Conservation (phyloP, 306 rosid genomes). For the Rubus parviflorus region DNA sequence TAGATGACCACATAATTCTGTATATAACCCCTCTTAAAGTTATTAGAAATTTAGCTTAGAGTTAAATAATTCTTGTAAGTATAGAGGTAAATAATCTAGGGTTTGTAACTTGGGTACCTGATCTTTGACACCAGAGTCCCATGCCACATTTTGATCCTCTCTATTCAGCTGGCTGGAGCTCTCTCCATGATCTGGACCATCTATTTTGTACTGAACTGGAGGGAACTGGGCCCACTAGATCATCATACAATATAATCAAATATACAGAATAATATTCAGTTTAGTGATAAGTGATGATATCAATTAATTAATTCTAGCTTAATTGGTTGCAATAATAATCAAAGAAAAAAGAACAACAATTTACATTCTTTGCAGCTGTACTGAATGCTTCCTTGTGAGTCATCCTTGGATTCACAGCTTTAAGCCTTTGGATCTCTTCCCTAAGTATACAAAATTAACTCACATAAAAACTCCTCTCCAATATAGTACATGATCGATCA, state of each 20-base stretch:
- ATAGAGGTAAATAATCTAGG: neutral
- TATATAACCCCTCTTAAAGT: neutral
- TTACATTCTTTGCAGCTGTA: slow-evolving; percentile 85
- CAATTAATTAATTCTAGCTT: no score
- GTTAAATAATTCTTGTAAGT: neutral
- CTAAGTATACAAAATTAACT: slow-evolving; percentile 32
- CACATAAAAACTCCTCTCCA: slow-evolving; percentile 5
- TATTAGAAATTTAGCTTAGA: neutral
- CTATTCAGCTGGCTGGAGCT: slow-evolving; percentile 32
- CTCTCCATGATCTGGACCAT: slow-evolving; percentile 33
- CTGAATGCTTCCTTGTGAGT: slow-evolving; percentile 95
- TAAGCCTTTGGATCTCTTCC: slow-evolving; percentile 92
- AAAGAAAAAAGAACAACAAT: neutral
- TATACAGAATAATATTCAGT: neutral
- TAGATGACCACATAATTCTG: neutral
- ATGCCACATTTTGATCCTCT: slow-evolving; percentile 39
- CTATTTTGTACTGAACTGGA: slow-evolving; percentile 53
- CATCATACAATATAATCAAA: neutral
- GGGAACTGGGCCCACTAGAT: slow-evolving; percentile 90
- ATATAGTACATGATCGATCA: neutral
- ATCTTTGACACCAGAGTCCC: slow-evolving; percentile 31
- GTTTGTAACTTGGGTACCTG: slow-evolving; percentile 2
- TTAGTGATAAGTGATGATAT: no score
- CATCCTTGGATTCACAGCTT: slow-evolving; percentile 79
- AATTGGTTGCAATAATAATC: no score